Percentiles rank a stretch among this genome's conserved stretches.
Conservation (phyloP, 208 protist genomes). For the Naegleria fowleri region DNA sequence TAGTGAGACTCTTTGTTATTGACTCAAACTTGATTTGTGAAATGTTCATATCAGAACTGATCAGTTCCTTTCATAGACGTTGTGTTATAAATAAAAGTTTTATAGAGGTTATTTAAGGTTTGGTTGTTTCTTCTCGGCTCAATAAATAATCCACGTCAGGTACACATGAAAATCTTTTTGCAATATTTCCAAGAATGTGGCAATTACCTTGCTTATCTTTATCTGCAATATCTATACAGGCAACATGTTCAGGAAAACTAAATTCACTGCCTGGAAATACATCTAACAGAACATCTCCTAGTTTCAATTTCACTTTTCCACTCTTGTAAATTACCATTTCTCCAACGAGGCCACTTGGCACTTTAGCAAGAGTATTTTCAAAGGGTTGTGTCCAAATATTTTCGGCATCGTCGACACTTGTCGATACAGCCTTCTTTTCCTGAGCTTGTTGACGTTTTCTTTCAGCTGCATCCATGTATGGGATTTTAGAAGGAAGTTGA, state of each 20-base stretch:
- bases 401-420: slow-evolving; percentile 14
- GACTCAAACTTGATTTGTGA: too few species aligned
- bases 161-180: not conserved
- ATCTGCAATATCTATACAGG: not conserved
- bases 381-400: slow-evolving; percentile 23
- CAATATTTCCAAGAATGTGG: slow-evolving; percentile 1
- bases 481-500: slow-evolving; percentile 12
- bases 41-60: too few species aligned
- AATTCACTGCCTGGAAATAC: slow-evolving; percentile 5
- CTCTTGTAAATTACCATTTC: slow-evolving; percentile 21
- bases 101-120: too few species aligned
- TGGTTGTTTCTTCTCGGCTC: not conserved
- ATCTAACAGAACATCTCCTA: slow-evolving; percentile 17
- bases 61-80: too few species aligned
- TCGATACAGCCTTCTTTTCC: not conserved
- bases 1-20: too few species aligned
- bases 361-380: not conserved
- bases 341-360: slow-evolving; percentile 13
- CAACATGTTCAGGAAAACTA: slow-evolving; percentile 13
- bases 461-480: not conserved
- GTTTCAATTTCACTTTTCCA: slow-evolving; percentile 24
- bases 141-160: slow-evolving; percentile 9
- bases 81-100: too few species aligned
- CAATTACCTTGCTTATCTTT: not conserved
- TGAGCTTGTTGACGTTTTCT: not conserved